phyloP scores from a whole-genome alignment of 768 basidiomycete genomes.

The Pleurotus platypus region DNA sequence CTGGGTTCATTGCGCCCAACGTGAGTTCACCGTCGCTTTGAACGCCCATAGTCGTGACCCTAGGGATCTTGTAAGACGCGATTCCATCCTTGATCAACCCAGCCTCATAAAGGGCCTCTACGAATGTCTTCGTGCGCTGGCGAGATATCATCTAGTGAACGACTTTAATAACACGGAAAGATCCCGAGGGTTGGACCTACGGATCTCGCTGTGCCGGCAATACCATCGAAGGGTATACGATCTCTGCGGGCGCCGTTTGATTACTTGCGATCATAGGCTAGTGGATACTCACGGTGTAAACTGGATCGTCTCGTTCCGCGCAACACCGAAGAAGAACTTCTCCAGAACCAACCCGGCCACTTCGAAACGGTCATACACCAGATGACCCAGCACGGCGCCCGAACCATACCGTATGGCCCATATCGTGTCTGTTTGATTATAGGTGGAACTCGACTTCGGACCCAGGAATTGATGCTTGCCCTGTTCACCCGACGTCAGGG shows the following conservation, averaged over 20 bases:
- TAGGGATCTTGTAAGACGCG: slow-evolving; percentile 66
- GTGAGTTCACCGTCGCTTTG: slow-evolving; percentile 59
- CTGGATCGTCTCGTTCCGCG: slow-evolving; percentile 4
- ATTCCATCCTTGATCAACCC: slow-evolving; percentile 52
- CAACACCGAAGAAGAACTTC: slow-evolving; percentile 4
- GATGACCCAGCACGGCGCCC: slow-evolving; percentile 3
- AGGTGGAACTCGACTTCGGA: slow-evolving; percentile 50
- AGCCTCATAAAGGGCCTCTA: slow-evolving; percentile 47
- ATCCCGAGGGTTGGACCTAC: slow-evolving; percentile 9
- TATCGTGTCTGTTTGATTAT: slow-evolving; percentile 38
- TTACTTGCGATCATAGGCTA: too few relatives aligned
- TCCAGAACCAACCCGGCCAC: slow-evolving; percentile 2
- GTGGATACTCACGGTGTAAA: slow-evolving; percentile 5
- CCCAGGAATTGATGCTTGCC: slow-evolving; percentile 59
- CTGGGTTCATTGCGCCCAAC: slow-evolving; percentile 52
- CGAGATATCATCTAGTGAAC: slow-evolving; percentile 42
- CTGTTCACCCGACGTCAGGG: slow-evolving; percentile 23
- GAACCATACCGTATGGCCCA: slow-evolving; percentile 38
- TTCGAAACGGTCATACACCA: background rate
- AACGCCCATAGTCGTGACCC: slow-evolving; percentile 41
- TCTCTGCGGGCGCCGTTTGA: slow-evolving; percentile 15
- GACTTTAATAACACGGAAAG: too few relatives aligned
- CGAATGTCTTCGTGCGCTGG: slow-evolving; percentile 49
- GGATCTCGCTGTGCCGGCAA: slow-evolving; percentile 42
- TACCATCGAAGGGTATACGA: slow-evolving; percentile 47